Evolutionary conservation across 2,329 filamentous ascomycete genomes (phyloP), one percentile per base, ranked within the genome.

Genomic region (Chaetomium sp.): DNA sequence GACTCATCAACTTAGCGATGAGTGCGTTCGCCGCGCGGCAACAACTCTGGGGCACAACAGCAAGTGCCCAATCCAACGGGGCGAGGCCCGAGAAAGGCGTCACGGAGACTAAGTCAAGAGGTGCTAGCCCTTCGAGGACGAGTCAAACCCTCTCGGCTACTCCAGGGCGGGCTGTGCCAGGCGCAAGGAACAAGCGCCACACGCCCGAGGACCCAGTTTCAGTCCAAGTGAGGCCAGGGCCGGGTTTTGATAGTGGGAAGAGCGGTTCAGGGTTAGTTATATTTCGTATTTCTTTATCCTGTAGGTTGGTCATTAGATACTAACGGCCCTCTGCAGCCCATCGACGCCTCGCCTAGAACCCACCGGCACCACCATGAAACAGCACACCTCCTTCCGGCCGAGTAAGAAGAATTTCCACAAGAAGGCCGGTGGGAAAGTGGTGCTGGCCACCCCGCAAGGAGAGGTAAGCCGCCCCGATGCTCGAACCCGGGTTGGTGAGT

Each of bases 361-460:
- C 9, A 52, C n/a, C 2, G 36, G 42, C 12, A 57, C 12, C 10
- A 59, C 45, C 11, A 41, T 61, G 35, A 58, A 62, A 9, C 70
- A 73, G 19, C 72, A 77, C 52, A 76, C 76, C 0, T 76, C 78
- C 0, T 79, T 80, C 52, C 72, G 68, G 27, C 71, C 74, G 2
- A 72, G 64, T 27, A 75, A 76, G 56, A 69, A 70, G 42, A 82
- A 78, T 46, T 67, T 73, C 19, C 70, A 70, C 48, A 65, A 61
- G 27, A 73, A 72, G 27, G 41, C 67, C 4, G 68, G 73, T 45
- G 77, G 76, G 0, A 62, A 69, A 1, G 48, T 75, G n/a, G 64
- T 73, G 19, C 55, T 84, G 1, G 72, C 65, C 32, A 66, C 82
- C 3, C 64, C 69, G 3, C 73, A 76, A n/a, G 76, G 75, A 53